Percentiles rank a stretch among this genome's conserved stretches.
phyloP scores from a whole-genome alignment of 2,329 filamentous ascomycete species.

The Aspergillus glaucus region DNA sequence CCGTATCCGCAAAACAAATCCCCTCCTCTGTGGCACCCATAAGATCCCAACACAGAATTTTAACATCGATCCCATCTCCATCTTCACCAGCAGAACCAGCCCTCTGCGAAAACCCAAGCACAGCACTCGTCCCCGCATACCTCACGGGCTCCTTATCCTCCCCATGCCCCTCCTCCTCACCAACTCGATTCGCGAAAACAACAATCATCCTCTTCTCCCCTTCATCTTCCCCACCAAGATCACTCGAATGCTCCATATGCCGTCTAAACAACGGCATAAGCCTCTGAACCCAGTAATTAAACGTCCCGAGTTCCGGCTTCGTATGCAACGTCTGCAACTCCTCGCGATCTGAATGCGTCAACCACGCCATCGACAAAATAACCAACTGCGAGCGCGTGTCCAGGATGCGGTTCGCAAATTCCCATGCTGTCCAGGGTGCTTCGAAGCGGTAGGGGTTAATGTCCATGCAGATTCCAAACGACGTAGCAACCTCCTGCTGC shows the following conservation, averaged over 20 bases:
- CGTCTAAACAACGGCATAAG: conserved; percentile 47
- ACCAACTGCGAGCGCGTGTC: conserved; percentile 45
- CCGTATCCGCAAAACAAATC: conserved; percentile 43
- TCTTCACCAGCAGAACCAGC: background rate
- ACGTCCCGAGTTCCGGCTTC: conserved; percentile 53
- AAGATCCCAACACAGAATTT: conserved; percentile 42
- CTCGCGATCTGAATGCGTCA: conserved; percentile 45
- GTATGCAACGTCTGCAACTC: conserved; percentile 41
- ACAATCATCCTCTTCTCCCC: conserved; percentile 34
- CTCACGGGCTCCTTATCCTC: conserved; percentile 34
- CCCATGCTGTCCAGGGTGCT: conserved; percentile 53
- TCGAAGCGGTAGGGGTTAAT: conserved; percentile 59
- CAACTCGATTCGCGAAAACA: conserved; percentile 43
- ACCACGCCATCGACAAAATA: conserved; percentile 59
- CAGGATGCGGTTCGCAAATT: conserved; percentile 54
- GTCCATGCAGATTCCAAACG: conserved; percentile 48
- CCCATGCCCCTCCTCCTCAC: conserved; percentile 33
- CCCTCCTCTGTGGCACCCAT: conserved; percentile 41
- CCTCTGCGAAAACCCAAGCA: conserved; percentile 35
- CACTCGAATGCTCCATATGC: conserved; percentile 21
- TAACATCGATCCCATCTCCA: conserved; percentile 22
- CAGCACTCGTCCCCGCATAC: conserved; percentile 45
- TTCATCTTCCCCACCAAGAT: conserved; percentile 18
- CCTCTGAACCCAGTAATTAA: conserved; percentile 58
- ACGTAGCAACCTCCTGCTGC: conserved; percentile 30